phyloP scores from a whole-genome alignment of 805 yeast species.

The Teunomyces funiuensis region DNA sequence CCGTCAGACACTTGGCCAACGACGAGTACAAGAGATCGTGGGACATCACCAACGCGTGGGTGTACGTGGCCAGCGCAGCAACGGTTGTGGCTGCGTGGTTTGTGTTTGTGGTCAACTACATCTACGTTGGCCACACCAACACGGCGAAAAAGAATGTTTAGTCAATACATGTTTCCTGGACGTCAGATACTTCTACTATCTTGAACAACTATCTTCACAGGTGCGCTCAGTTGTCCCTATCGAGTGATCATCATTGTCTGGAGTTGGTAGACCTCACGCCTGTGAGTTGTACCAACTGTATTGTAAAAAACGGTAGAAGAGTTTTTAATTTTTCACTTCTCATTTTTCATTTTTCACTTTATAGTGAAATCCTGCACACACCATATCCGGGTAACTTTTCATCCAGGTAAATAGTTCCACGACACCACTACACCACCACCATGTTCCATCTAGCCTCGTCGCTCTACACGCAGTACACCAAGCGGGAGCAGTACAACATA shows the following conservation, averaged over 20 bases:
- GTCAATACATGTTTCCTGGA: constrained; percentile 1
- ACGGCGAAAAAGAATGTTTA: constrained; percentile 26
- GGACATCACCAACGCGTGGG: constrained; percentile 93
- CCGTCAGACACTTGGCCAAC: constrained; percentile 92
- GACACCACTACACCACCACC: too few species aligned
- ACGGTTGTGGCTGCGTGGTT: constrained; percentile 78
- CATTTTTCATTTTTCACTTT: background rate
- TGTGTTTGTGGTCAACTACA: constrained; percentile 66
- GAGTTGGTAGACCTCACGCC: constrained; percentile 3
- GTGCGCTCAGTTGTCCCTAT: constrained; percentile 21
- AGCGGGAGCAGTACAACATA: constrained; percentile 46
- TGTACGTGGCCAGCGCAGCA: constrained; percentile 70
- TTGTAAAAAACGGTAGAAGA: too few species aligned
- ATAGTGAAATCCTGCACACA: background rate
- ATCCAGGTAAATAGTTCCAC: too few species aligned
- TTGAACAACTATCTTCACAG: constrained; percentile 17
- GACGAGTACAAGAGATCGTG: constrained; percentile 93
- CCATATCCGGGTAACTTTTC: background rate
- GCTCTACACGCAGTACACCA: constrained; percentile 44
- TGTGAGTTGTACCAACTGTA: constrained; percentile 2
- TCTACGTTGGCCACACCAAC: constrained; percentile 39
- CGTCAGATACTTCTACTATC: constrained; percentile 17
- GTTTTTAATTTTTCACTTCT: background rate
- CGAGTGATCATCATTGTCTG: constrained; percentile 15
- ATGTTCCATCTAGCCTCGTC: constrained; percentile 48